These are phyloP conservation scores for Hanseniaspora singularis DNA, from an alignment of 805 yeast genomes.

Conservation along the genomic window DNA sequence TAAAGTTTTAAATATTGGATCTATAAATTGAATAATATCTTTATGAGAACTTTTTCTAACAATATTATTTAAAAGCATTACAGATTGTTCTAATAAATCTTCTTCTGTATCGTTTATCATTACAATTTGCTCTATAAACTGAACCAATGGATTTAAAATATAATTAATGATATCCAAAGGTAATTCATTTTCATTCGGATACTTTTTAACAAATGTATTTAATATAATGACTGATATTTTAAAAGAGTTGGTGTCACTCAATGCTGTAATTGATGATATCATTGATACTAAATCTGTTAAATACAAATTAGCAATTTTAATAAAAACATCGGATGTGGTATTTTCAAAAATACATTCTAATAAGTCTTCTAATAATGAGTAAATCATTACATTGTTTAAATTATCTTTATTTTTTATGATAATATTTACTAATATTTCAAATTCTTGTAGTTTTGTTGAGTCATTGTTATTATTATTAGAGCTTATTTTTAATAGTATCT, in stretches of 20 bases:
- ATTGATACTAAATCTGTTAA: neutral
- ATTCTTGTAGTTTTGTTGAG: neutral
- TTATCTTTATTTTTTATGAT: neutral
- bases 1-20: constrained; percentile 39
- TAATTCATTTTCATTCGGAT: constrained; percentile 23
- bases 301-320: neutral
- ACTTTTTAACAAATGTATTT: constrained; percentile 23
- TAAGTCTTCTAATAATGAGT: neutral
- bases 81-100: constrained; percentile 3
- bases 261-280: no score
- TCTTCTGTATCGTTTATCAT: constrained; percentile 23
- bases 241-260: neutral
- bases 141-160: constrained; percentile 23
- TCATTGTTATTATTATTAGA: neutral
- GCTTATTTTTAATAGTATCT: neutral
- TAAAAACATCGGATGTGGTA: neutral
- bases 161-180: constrained; percentile 23
- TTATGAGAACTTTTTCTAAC: constrained; percentile 18
- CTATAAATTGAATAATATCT: constrained; percentile 18
- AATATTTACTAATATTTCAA: neutral
- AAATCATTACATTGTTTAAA: constrained; percentile 1
- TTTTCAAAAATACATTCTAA: neutral
- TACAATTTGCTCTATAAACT: constrained; percentile 30
- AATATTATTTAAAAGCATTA: neutral
- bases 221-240: constrained; percentile 5